These are phyloP conservation scores for Tricholoma flavovirens DNA, from an alignment of 768 basidiomycete genomes.

Conservation along the genomic window DNA sequence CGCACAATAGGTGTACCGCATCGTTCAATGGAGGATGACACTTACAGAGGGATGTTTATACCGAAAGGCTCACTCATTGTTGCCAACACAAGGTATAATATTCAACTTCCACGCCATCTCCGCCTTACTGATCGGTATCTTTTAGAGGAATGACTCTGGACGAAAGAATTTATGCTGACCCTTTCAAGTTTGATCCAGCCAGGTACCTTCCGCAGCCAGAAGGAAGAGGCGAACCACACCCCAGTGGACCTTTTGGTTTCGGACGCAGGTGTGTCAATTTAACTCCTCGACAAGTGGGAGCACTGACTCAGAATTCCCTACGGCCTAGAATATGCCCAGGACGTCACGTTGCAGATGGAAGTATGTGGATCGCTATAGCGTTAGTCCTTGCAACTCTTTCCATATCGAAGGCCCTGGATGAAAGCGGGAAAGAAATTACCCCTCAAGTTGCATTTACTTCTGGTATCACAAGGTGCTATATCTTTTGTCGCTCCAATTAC, in stretches of 20 bases:
- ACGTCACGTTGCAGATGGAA: slow-evolving; percentile 37
- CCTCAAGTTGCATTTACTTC: slow-evolving; percentile 37
- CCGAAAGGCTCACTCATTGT: slow-evolving; percentile 27
- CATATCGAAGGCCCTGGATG: slow-evolving; percentile 34
- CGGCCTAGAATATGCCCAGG: slow-evolving; percentile 40
- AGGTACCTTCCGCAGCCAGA: slow-evolving; percentile 28
- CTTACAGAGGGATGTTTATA: slow-evolving; percentile 32
- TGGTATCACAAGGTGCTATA: slow-evolving; percentile 19
- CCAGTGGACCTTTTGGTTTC: slow-evolving; percentile 17
- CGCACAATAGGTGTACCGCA: slow-evolving; percentile 25
- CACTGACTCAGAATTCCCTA: neutral
- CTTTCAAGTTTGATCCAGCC: slow-evolving; percentile 35
- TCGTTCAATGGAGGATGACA: slow-evolving; percentile 22
- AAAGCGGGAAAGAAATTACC: slow-evolving; percentile 28
- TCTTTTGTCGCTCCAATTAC: neutral
- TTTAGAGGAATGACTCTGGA: slow-evolving; percentile 35
- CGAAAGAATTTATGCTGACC: slow-evolving; percentile 30
- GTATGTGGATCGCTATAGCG: slow-evolving; percentile 41
- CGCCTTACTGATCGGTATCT: neutral
- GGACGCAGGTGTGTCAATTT: slow-evolving; percentile 6
- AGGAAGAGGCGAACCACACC: slow-evolving; percentile 10
- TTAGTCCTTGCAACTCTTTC: slow-evolving; percentile 42
- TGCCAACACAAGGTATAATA: slow-evolving; percentile 15
- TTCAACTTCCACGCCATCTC: neutral
- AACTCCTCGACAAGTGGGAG: neutral